phyloP scores from a whole-genome alignment of 352 stramenopile species.

The Thalassiosira pacifica region DNA sequence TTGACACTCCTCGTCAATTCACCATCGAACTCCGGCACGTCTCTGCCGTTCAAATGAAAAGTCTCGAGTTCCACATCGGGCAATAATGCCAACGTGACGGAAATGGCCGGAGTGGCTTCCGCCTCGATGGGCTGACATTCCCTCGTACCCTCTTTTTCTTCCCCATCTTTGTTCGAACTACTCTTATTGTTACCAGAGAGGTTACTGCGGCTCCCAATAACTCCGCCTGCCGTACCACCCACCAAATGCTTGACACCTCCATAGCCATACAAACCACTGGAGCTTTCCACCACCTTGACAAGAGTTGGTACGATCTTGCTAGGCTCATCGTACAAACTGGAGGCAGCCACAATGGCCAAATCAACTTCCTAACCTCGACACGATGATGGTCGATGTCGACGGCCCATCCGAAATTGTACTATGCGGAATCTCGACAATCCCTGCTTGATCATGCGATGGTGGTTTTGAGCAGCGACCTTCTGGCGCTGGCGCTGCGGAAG shows the following conservation, averaged over 20 bases:
- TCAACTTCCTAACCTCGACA: conserved; percentile 13
- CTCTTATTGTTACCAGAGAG: conserved; percentile 1
- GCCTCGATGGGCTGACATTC: conserved; percentile 68
- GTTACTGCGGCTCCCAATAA: conserved; percentile 59
- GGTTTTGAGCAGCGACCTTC: too few species aligned
- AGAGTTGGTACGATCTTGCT: conserved; percentile 5
- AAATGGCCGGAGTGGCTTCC: conserved; percentile 74
- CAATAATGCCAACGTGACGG: conserved; percentile 74
- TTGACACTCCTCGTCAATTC: conserved; percentile 27
- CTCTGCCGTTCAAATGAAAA: conserved; percentile 68
- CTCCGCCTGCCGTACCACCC: conserved; percentile 74
- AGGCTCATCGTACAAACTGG: conserved; percentile 39
- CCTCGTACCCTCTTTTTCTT: neutral
- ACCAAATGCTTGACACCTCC: conserved; percentile 72
- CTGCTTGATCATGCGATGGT: too few species aligned
- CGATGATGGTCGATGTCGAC: too few species aligned
- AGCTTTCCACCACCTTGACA: neutral
- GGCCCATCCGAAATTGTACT: too few species aligned
- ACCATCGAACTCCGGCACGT: conserved; percentile 74
- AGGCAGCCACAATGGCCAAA: conserved; percentile 36
- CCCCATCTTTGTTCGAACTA: neutral
- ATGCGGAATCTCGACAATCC: too few species aligned
- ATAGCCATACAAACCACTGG: conserved; percentile 29
- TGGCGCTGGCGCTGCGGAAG: too few species aligned
- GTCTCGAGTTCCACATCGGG: conserved; percentile 71